These are phyloP conservation scores for Thuja plicata DNA, from an alignment of 83 land plant genomes.

Conservation along the genomic window DNA sequence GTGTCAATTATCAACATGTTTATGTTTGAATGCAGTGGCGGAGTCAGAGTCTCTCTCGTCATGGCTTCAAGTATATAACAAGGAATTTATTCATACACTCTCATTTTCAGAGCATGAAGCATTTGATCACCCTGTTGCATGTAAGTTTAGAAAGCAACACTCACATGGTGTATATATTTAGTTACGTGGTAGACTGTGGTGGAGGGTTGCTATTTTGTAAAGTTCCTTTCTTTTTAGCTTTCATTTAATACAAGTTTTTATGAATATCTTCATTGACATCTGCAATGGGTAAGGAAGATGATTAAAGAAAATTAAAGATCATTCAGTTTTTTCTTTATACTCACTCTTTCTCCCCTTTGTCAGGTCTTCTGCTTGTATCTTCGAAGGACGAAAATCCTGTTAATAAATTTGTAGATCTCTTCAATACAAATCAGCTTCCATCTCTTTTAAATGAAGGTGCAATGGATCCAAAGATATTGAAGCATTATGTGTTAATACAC, in stretches of 20 bases:
- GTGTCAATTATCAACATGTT: not conserved
- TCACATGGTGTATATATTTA: not conserved
- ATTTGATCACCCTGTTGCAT: slow-evolving; percentile 97
- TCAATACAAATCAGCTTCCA: slow-evolving; percentile 77
- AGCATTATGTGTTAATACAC: slow-evolving; percentile 82
- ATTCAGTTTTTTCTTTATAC: not conserved
- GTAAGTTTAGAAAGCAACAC: slow-evolving; percentile 43
- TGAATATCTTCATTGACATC: not conserved
- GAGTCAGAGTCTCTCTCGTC: slow-evolving; percentile 64
- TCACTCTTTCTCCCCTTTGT: not conserved
- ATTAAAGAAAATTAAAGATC: not conserved
- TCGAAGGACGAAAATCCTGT: slow-evolving; percentile 89
- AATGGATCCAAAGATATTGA: slow-evolving; percentile 96
- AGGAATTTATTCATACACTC: slow-evolving; percentile 60
- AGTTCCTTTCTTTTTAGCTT: not conserved
- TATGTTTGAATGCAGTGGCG: slow-evolving; percentile 48
- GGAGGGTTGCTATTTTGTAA: not conserved
- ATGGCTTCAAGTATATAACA: slow-evolving; percentile 87
- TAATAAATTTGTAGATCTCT: slow-evolving; percentile 85
- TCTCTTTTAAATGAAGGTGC: slow-evolving; percentile 86
- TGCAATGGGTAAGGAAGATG: not conserved
- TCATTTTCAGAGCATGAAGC: slow-evolving; percentile 99
- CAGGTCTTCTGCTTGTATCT: slow-evolving; percentile 93
- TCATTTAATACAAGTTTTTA: not conserved
- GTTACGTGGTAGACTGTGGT: not conserved